Evolutionary conservation across 352 stramenopile genomes (phyloP).

Genomic region (Phytophthora hibernalis): DNA sequence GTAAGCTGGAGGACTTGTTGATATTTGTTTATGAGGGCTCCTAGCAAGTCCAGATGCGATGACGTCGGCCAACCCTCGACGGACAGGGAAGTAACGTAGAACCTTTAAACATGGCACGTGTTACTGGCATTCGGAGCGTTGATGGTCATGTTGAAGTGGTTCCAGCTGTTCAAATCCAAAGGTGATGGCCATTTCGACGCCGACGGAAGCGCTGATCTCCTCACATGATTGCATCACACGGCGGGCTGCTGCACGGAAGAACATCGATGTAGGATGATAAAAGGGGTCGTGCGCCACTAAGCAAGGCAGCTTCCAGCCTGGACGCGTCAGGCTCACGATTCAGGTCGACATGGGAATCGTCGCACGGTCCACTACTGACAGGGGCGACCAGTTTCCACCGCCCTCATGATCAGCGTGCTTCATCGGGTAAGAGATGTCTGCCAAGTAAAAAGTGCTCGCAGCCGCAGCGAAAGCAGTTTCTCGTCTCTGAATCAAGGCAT

Average conservation of each 20-base stretch:
- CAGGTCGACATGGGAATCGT: no score
- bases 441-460: not conserved
- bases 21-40: conserved; percentile 26
- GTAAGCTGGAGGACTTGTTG: conserved; percentile 12
- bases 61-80: not conserved
- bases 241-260: no score
- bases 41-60: not conserved
- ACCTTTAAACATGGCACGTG: conserved; percentile 10
- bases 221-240: not conserved
- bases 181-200: not conserved
- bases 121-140: not conserved
- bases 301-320: no score
- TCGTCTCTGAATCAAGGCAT: not conserved
- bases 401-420: not conserved
- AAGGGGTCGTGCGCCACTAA: no score
- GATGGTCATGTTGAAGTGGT: not conserved
- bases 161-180: not conserved
- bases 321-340: no score
- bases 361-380: not conserved
- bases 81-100: conserved; percentile 23
- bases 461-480: not conserved
- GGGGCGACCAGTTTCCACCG: not conserved
- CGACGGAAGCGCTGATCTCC: not conserved
- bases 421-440: no score
- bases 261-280: no score